Base-by-base conservation (phyloP, 805 yeast genomes). In the Starmera caribaea region DNA sequence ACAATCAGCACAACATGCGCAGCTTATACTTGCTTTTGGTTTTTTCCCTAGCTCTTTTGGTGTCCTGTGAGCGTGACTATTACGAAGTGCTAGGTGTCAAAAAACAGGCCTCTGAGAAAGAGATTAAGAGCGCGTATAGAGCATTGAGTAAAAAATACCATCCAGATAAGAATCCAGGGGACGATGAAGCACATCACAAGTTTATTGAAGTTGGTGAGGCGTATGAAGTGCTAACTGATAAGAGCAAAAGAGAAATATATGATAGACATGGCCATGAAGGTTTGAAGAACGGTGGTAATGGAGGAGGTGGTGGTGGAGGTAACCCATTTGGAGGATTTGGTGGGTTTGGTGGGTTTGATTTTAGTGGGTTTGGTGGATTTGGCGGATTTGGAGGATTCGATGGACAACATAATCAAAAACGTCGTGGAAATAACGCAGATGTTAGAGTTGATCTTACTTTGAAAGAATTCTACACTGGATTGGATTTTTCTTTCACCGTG, bases 191-290 rank as follows among this genome's bases (percentile, higher is more conserved):
- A 1, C 88, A 85, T 47, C 80, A 82, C 37, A 80, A 75, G 61
- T 92, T 89, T 58, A 80, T 92, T 38, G 95, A 88, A 60, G 74
- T 92, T 26, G 95, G 95, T 13, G 95, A 83, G 54, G 97, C 97
- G 0, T 90, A 90, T 58, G 96, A 88, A 40, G 83, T 87, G 11
- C 69, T 88, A 45, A 72, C 76, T 47, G 86, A 87, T 55, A 57
- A 71, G 5, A 85, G 83, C 41, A 83, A 84, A 59, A 72, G 81
- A 43, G 51, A 66, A 24, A 67, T 76, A 11, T 89, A 79, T 58
- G 95, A 89, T 58, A 66, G 68, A 36, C 83, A 67, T 52, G 98
- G 98, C 27, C 77, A 74, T 43, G 90, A 80, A 35, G 92, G 81
- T 1, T 53, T 84, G 36, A 70, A 79, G 53, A 68, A 69, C 45